These are phyloP conservation scores for Coniochaeta ligniaria DNA, from an alignment of 2,329 filamentous ascomycete genomes.

Conservation along the genomic window DNA sequence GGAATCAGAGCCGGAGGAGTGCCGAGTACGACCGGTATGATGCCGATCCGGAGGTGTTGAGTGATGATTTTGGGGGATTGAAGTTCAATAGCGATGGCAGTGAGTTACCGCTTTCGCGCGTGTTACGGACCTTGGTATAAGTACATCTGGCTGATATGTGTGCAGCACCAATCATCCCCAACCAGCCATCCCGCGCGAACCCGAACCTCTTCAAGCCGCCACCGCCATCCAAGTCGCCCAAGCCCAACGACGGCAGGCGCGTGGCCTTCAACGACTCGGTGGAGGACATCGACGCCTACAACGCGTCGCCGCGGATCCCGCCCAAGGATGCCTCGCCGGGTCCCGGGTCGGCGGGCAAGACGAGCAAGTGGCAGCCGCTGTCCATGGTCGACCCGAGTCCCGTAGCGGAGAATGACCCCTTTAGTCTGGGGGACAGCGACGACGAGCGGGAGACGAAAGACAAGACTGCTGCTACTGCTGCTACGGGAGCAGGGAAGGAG, in stretches of 20 bases:
- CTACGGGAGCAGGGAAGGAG: conserved; percentile 22
- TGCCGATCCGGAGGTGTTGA: conserved; percentile 82
- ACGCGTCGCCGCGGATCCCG: conserved; percentile 49
- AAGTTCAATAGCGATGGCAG: conserved; percentile 56
- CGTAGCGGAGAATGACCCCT: conserved; percentile 86
- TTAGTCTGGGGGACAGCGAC: conserved; percentile 92
- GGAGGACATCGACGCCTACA: conserved; percentile 77
- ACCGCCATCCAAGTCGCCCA: conserved; percentile 44
- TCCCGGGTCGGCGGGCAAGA: conserved; percentile 47
- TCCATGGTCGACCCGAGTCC: conserved; percentile 79
- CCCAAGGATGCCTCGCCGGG: conserved; percentile 40
- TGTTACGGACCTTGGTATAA: neutral
- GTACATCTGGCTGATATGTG: conserved; percentile 12
- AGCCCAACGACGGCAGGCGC: conserved; percentile 38
- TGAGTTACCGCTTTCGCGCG: conserved; percentile 28
- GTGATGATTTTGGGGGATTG: conserved; percentile 78
- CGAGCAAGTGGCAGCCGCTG: conserved; percentile 96
- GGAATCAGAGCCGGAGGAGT: conserved; percentile 62
- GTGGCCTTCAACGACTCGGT: conserved; percentile 56
- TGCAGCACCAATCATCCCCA: conserved; percentile 40
- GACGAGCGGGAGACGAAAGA: conserved; percentile 78
- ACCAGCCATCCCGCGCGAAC: conserved; percentile 61
- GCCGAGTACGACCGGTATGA: conserved; percentile 90
- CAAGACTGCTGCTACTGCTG: conserved; percentile 31
- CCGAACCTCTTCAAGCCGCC: conserved; percentile 72